A percentile compares a stretch with the other conserved stretches of the same genome.
Evolutionary conservation across 257 asterid species (phyloP).

Genomic region (Echites panduratus): DNA sequence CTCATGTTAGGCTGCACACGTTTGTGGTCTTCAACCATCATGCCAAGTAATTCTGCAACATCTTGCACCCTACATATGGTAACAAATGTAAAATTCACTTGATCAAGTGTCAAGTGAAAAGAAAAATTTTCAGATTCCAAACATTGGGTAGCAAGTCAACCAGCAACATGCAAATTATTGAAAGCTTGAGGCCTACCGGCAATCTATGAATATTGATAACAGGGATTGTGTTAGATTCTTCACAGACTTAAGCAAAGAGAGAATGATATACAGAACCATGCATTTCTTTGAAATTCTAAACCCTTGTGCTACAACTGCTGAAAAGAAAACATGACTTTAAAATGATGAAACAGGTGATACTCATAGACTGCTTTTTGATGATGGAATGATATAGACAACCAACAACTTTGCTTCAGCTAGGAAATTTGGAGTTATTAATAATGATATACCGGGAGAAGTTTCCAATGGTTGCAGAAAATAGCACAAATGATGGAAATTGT

Average conservation of each 20-base stretch:
- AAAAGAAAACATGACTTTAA: neutral
- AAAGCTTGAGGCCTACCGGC: neutral
- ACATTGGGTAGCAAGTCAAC: neutral
- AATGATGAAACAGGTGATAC: neutral
- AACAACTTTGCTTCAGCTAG: neutral
- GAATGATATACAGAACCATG: neutral
- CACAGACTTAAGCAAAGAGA: neutral
- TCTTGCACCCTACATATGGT: slow-evolving; percentile 77
- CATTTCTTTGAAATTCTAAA: neutral
- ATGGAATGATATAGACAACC: neutral
- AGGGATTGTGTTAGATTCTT: neutral
- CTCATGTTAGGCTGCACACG: slow-evolving; percentile 96
- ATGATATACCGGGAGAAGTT: neutral
- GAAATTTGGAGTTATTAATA: neutral
- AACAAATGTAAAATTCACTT: slow-evolving; percentile 8
- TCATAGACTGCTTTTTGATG: neutral
- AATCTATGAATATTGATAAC: neutral
- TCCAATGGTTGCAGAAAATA: neutral
- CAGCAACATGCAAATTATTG: slow-evolving; percentile 4
- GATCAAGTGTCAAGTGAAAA: neutral
- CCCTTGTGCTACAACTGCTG: neutral
- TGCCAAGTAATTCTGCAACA: slow-evolving; percentile 96
- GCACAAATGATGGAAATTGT: neutral
- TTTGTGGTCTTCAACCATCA: slow-evolving; percentile 96
- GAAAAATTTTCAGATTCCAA: neutral